Evolutionary conservation across 805 yeast species (phyloP), one percentile per base, ranked within the genome.

Genomic region (Sugiyamaella valdiviana): DNA sequence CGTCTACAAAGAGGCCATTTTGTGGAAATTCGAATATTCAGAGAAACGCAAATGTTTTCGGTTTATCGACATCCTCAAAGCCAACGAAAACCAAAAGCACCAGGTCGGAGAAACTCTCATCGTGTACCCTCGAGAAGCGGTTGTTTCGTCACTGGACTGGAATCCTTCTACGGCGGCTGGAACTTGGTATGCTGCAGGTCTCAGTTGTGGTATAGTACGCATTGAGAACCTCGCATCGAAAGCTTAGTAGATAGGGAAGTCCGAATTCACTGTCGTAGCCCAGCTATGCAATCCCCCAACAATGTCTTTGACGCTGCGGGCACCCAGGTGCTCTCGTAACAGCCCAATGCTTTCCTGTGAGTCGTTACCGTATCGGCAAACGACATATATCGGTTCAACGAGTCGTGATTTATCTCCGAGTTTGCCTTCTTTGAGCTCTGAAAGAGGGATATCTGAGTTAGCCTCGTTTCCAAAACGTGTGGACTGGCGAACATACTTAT

Each of bases 291-390:
- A 67, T 0, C 99, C 99, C 1, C 98, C 98, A 9, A 63, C 69
- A 4, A 91, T 71, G 62, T 91, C 96, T 45, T 66, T 74, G 0
- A 79, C 86, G 0, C 79, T 78, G 1, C 72, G 70, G 20, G 76
- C 77, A 44, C 74, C 70, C 41, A 90, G 64, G 1, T 73, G 70
- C 20, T 76, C 77, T 44, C 74, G 70, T 40, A 90, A 63, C 39
- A 72, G 66, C 48, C 72, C 65, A 1, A 85, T 81, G 0, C 96
- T 95, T 15, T 79, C 64, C 58, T 85, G 89, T 0, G 98, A 90
- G 62, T 93, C 98, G 63, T 87, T 89, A 7, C 99, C 99, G 60
- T 74, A 81, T 26, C 97, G 73, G 65, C 99, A 93, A 16, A 91
- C 71, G 0, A 88, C 84, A 48, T 73, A 75, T 0, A 85, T 63